These are phyloP conservation scores for Drosera spatulata DNA, from an alignment of 179 eudicot genomes.

Conservation along the genomic window DNA sequence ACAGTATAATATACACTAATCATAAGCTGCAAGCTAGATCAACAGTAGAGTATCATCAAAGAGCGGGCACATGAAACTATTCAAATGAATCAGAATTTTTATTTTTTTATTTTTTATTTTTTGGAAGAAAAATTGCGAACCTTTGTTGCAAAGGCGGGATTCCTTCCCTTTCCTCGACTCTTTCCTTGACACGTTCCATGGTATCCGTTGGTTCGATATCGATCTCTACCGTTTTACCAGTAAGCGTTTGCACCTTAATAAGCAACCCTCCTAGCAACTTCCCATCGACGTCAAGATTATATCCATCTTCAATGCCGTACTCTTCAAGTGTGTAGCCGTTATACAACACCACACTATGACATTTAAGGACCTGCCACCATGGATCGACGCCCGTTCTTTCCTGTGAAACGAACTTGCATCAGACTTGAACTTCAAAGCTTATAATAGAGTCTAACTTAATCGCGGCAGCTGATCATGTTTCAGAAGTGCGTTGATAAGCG, in stretches of 20 bases:
- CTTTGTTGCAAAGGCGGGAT: slow-evolving; percentile 49
- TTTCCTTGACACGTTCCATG: slow-evolving; percentile 38
- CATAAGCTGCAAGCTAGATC: too few species aligned
- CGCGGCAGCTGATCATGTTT: too few species aligned
- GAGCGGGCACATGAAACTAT: too few species aligned
- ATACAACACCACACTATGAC: slow-evolving; percentile 39
- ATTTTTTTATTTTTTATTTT: too few species aligned
- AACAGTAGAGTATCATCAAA: too few species aligned
- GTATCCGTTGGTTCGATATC: slow-evolving; percentile 45
- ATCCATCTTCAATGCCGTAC: slow-evolving; percentile 39
- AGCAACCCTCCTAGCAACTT: slow-evolving; percentile 39
- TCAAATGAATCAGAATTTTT: too few species aligned
- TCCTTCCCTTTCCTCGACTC: slow-evolving; percentile 49
- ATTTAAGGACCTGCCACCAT: slow-evolving; percentile 36
- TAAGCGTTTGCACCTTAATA: slow-evolving; percentile 47
- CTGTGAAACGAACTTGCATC: slow-evolving; percentile 8
- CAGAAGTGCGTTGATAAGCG: too few species aligned
- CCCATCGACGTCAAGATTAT: slow-evolving; percentile 34
- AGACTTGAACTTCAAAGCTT: too few species aligned
- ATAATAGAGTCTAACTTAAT: too few species aligned
- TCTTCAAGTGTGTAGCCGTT: slow-evolving; percentile 43
- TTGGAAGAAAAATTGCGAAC: slow-evolving; percentile 4
- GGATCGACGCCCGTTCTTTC: slow-evolving; percentile 44
- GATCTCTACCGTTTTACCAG: slow-evolving; percentile 40
- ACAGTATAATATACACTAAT: too few species aligned